A percentile compares a stretch with the other conserved stretches of the same genome.
Conservation (phyloP, 2,329 filamentous ascomycete genomes). For the Rhexocercosporidium sp. region DNA sequence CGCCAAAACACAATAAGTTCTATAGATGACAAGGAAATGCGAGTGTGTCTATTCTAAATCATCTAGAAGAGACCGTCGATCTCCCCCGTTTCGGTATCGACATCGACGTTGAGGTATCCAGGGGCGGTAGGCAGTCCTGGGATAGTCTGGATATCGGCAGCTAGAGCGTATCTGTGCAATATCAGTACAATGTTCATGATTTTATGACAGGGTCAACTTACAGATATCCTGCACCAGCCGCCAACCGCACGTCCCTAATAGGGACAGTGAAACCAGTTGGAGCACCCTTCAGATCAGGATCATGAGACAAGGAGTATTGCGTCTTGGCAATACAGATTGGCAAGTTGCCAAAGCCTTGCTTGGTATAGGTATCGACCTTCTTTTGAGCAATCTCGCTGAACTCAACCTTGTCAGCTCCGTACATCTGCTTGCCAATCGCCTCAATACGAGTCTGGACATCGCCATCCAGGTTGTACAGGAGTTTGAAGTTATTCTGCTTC, state of each 20-base stretch:
- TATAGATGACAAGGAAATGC: constrained; percentile 8
- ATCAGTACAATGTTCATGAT: constrained; percentile 43
- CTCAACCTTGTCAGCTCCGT: constrained; percentile 86
- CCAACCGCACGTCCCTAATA: constrained; percentile 91
- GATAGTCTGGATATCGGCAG: constrained; percentile 98
- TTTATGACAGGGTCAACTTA: constrained; percentile 51
- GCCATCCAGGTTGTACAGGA: constrained; percentile 82
- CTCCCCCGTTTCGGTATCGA: constrained; percentile 81
- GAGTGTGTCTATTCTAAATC: neutral
- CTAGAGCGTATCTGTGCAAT: constrained; percentile 76
- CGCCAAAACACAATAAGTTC: constrained; percentile 11
- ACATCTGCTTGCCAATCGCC: constrained; percentile 89
- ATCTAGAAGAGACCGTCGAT: constrained; percentile 86
- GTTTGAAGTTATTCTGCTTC: constrained; percentile 84
- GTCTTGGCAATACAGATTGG: constrained; percentile 99
- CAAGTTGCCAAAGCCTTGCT: constrained; percentile 89
- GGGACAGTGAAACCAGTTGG: constrained; percentile 94
- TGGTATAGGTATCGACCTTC: constrained; percentile 94
- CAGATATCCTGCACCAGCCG: constrained; percentile 91
- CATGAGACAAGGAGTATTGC: constrained; percentile 94
- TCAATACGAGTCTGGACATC: constrained; percentile 89
- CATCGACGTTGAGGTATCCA: constrained; percentile 93
- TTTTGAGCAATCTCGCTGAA: constrained; percentile 93
- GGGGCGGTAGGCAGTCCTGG: constrained; percentile 93
- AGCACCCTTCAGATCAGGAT: constrained; percentile 91